Conservation (phyloP, 495 filamentous ascomycete genomes). For the Paragyromitra xinjiangensis region DNA sequence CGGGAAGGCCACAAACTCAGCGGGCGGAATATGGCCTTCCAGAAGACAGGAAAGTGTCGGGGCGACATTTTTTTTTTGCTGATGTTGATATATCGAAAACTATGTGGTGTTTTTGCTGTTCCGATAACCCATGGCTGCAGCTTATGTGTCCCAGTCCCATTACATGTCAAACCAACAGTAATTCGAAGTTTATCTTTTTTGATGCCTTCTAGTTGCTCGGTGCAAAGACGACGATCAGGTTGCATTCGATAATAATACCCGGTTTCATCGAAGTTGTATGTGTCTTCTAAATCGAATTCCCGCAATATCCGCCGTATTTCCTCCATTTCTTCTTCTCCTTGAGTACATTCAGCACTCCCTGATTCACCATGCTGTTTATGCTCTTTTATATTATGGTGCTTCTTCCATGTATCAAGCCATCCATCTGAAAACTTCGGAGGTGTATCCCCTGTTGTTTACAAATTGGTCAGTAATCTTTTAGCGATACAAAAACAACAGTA, state of each 20-base stretch:
- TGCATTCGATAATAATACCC: conserved; percentile 18
- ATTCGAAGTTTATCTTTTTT: conserved; percentile 9
- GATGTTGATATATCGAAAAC: conserved; percentile 22
- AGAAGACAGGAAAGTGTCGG: too few relatives aligned
- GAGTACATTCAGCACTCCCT: neutral
- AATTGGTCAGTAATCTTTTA: too few relatives aligned
- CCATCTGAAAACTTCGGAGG: conserved; percentile 19
- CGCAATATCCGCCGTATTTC: neutral
- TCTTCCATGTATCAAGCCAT: conserved; percentile 12
- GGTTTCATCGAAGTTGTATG: conserved; percentile 15
- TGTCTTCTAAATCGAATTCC: neutral
- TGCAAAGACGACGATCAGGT: conserved; percentile 4
- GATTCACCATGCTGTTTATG: conserved; percentile 10
- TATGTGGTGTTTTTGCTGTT: neutral
- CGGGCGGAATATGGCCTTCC: too few relatives aligned
- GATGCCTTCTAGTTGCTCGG: neutral
- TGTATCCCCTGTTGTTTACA: neutral
- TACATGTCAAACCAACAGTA: conserved; percentile 8
- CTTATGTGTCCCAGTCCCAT: conserved; percentile 11
- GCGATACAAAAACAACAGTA: too few relatives aligned
- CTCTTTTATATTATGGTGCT: neutral
- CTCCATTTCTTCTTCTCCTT: neutral
- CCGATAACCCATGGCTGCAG: conserved; percentile 5
- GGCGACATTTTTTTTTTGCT: too few relatives aligned
- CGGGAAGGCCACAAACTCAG: too few relatives aligned